Evolutionary conservation across 306 rosid species (phyloP).

Genomic region (Hippophae rhamnoides): DNA sequence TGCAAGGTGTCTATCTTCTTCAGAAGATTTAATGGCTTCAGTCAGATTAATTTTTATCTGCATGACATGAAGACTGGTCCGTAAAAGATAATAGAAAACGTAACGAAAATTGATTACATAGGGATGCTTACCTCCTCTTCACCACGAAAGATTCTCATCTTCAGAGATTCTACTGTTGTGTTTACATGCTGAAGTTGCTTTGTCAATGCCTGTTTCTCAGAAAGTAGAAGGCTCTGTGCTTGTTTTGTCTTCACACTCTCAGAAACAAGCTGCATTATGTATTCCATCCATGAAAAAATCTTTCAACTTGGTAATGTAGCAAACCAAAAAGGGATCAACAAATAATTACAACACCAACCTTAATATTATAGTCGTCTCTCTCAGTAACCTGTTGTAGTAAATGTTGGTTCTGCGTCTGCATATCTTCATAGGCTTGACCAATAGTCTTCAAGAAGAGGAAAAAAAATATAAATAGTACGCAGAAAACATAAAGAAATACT

Average conservation of each 20-base stretch:
- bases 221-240: constrained; percentile 40
- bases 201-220: constrained; percentile 69
- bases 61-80: constrained; percentile 24
- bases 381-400: constrained; percentile 76
- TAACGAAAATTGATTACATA: not conserved
- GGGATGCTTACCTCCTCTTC: constrained; percentile 60
- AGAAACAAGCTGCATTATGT: constrained; percentile 76
- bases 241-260: constrained; percentile 91
- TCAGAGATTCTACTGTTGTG: constrained; percentile 44
- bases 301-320: not conserved
- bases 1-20: constrained; percentile 64
- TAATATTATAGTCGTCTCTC: constrained; percentile 94
- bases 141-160: constrained; percentile 39
- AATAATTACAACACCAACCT: constrained; percentile 42
- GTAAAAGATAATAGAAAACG: constrained; percentile 3
- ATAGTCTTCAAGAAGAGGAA: constrained; percentile 54
- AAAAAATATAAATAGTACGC: constrained; percentile 8
- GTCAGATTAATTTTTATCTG: constrained; percentile 53
- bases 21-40: constrained; percentile 53
- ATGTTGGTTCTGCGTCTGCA: constrained; percentile 95
- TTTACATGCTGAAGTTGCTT: constrained; percentile 70
- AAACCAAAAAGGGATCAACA: not conserved
- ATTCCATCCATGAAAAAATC: constrained; percentile 11
- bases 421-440: constrained; percentile 98
- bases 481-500: constrained; percentile 1